Conservation (phyloP, 352 stramenopile genomes). For the Phytopythium litorale region DNA sequence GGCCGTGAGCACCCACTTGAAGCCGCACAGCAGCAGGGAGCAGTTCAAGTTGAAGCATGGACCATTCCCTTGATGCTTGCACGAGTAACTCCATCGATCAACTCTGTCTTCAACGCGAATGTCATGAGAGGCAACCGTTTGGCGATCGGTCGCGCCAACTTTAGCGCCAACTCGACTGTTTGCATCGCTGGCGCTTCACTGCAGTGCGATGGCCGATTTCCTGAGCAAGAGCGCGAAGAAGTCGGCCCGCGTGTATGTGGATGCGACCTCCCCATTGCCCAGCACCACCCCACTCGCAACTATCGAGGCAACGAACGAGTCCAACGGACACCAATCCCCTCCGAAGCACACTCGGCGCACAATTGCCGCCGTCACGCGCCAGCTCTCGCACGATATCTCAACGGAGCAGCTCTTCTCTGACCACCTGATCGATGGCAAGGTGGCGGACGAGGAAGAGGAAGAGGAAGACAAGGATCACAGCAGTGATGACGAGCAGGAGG, state of each 20-base stretch:
- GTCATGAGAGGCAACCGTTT: too few relatives aligned
- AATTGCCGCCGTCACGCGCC: constrained; percentile 10
- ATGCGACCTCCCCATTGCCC: not conserved
- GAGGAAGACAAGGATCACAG: constrained; percentile 19
- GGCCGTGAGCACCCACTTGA: not conserved
- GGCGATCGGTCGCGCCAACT: not conserved
- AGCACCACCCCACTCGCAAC: not conserved
- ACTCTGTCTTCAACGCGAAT: not conserved
- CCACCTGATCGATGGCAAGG: constrained; percentile 56
- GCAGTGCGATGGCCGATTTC: constrained; percentile 2
- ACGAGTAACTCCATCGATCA: not conserved
- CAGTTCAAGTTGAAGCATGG: not conserved
- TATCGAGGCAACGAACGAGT: constrained; percentile 3
- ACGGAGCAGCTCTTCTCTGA: constrained; percentile 66
- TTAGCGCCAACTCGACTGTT: not conserved
- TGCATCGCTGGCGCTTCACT: not conserved
- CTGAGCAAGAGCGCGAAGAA: constrained; percentile 13
- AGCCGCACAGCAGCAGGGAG: not conserved
- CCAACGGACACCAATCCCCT: not conserved
- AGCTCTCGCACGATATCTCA: constrained; percentile 61
- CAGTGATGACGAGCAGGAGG: constrained; percentile 23
- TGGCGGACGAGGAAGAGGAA: constrained; percentile 48
- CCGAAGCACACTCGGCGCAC: constrained; percentile 14
- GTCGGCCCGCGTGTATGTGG: constrained; percentile 19
- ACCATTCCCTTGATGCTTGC: not conserved